Conservation (phyloP, 2,329 filamentous ascomycete genomes). For the Nectriaceae sp. region DNA sequence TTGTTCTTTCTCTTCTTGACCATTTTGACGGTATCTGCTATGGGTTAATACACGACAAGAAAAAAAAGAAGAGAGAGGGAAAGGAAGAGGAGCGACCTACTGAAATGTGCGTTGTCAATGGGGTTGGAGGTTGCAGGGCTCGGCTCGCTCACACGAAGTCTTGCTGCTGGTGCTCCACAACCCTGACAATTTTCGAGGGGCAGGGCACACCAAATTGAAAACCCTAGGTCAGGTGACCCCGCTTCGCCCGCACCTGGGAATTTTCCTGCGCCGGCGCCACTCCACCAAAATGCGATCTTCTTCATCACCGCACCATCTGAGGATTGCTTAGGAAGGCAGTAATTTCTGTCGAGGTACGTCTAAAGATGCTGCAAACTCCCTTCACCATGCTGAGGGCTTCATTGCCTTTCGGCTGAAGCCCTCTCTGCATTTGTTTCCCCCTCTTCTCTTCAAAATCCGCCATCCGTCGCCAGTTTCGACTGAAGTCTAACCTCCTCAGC, state of each 20-base stretch:
- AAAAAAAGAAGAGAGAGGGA: constrained; percentile 24
- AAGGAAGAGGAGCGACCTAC: constrained; percentile 21
- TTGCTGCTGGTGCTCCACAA: not conserved
- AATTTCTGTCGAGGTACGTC: constrained; percentile 65
- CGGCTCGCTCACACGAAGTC: not conserved
- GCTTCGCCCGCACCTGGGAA: constrained; percentile 15
- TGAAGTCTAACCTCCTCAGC: constrained; percentile 44
- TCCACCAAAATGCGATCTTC: constrained; percentile 30
- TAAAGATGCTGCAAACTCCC: constrained; percentile 48
- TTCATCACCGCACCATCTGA: constrained; percentile 51
- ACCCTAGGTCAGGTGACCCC: constrained; percentile 35
- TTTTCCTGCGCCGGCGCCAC: constrained; percentile 33
- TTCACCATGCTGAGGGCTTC: constrained; percentile 30
- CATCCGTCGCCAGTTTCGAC: constrained; percentile 13
- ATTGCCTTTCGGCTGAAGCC: constrained; percentile 35
- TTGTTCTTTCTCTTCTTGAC: constrained; percentile 75
- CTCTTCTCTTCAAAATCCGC: constrained; percentile 1
- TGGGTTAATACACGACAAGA: constrained; percentile 37
- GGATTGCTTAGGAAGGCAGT: constrained; percentile 66
- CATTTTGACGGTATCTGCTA: constrained; percentile 62
- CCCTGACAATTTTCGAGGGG: constrained; percentile 2
- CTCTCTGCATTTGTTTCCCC: constrained; percentile 21
- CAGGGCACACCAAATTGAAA: constrained; percentile 19
- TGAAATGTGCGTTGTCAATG: constrained; percentile 32
- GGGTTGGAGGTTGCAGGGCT: constrained; percentile 26